Conservation (phyloP, 495 filamentous ascomycete species). For the Penicillium cataractarum region DNA sequence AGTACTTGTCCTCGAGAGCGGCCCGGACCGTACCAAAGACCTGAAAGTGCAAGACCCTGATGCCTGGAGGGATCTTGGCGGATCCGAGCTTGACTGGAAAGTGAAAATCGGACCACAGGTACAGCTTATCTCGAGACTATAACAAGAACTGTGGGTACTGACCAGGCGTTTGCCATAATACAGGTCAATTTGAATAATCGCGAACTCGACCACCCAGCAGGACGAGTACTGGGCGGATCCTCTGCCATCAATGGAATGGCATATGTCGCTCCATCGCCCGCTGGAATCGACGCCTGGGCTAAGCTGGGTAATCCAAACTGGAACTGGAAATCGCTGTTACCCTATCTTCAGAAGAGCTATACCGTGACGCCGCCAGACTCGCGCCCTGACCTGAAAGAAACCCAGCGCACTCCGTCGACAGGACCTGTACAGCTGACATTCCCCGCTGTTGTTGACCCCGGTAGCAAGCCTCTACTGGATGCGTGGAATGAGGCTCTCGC, state of each 20-base stretch:
- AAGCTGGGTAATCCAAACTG: constrained; percentile 57
- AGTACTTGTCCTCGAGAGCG: constrained; percentile 59
- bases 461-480: constrained; percentile 13
- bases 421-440: constrained; percentile 32
- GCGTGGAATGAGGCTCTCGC: constrained; percentile 34
- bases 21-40: constrained; percentile 47
- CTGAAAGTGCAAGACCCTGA: constrained; percentile 45
- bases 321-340: constrained; percentile 51
- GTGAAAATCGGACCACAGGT: constrained; percentile 55
- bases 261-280: constrained; percentile 38
- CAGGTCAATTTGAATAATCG: constrained; percentile 32
- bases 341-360: constrained; percentile 41
- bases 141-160: no score
- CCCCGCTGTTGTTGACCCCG: constrained; percentile 19
- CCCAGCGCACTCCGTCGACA: background rate
- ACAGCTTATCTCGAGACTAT: background rate
- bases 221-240: constrained; percentile 39
- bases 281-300: constrained; percentile 56
- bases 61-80: constrained; percentile 40
- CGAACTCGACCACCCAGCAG: constrained; percentile 27
- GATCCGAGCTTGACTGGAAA: constrained; percentile 59
- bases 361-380: constrained; percentile 7
- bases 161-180: no score
- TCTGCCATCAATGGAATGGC: constrained; percentile 36
- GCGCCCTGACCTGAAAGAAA: background rate